These are phyloP conservation scores for Pneumocystis oryctolagi DNA, from an alignment of 1,139 yeast species.

Conservation along the genomic window DNA sequence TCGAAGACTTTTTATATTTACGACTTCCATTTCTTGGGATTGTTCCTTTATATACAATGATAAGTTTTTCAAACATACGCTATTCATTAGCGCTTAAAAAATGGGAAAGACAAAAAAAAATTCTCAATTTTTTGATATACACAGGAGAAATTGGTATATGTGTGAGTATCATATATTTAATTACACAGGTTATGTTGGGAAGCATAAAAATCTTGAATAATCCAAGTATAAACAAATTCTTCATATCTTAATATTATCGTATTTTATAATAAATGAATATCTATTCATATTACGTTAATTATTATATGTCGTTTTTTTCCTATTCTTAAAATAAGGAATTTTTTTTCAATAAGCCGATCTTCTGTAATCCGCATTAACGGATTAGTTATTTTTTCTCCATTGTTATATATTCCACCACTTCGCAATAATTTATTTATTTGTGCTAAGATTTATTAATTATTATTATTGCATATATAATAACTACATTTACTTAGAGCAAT, in stretches of 20 bases:
- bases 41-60: slow-evolving; percentile 76
- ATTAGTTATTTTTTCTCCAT: not conserved
- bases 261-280: not conserved
- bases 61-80: slow-evolving; percentile 71
- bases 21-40: slow-evolving; percentile 31
- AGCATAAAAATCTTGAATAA: not conserved
- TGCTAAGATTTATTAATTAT: not conserved
- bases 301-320: not conserved
- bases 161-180: not conserved
- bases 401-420: not conserved
- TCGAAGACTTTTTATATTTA: slow-evolving; percentile 53
- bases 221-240: not conserved
- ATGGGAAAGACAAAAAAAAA: slow-evolving; percentile 36
- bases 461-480: not conserved
- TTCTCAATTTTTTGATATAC: slow-evolving; percentile 20
- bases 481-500: slow-evolving; percentile 21
- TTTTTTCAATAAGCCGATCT: not conserved
- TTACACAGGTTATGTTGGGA: not conserved
- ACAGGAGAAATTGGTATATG: slow-evolving; percentile 2
- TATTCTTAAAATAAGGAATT: not conserved
- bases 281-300: not conserved
- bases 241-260: not conserved
- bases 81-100: slow-evolving; percentile 56
- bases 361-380: not conserved
- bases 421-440: not conserved